Evolutionary conservation across 495 filamentous ascomycete species (phyloP), one percentile per base, ranked within the genome.

Genomic region (Filosporella fistucella): DNA sequence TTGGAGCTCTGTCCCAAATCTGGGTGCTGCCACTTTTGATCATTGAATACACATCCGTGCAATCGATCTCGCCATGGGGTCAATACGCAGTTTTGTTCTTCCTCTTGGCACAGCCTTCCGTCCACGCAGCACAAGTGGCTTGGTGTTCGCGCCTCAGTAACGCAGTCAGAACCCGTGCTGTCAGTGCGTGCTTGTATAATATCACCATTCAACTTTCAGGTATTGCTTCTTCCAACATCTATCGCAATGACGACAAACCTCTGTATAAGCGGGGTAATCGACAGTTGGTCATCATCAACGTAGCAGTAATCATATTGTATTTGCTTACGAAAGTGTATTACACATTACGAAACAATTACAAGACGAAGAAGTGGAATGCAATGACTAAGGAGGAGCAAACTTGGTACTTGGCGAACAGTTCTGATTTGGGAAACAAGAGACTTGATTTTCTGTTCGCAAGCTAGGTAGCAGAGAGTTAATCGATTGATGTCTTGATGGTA

Each of bases 401-500:
- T 20, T 63, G 68, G 21, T 91, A 89, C 55, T 63, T 89, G 13
- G 64, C 61, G 5, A 77, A 78, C 3, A 86, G 82, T 25, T 71
- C 58, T 11, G 76, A 86, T 52, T 67, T 70, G 47, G 85, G 86
- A 24, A 88, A 84, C 52, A 88, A 88, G 66, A 69, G 85, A 70
- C 17, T 43, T 10, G 41, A 43, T 20, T 43, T 43, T 30, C 30
- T 43, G 41, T 43, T 43, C 12, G 32, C 35, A 14, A 54, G 64
- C 24, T 65, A 64, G 9, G 40, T 38, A 11, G 51, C 37, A 24
- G 69, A n/a, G n/a, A n/a, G n/a, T n/a, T n/a, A n/a, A n/a, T n/a
- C n/a, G n/a, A n/a, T n/a, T n/a, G n/a, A n/a, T n/a, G n/a, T n/a
- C n/a, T n/a, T n/a, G n/a, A n/a, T n/a, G n/a, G n/a, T n/a, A n/a